phyloP scores from a whole-genome alignment of 768 basidiomycete genomes.

The Suillus cothurnatus region DNA sequence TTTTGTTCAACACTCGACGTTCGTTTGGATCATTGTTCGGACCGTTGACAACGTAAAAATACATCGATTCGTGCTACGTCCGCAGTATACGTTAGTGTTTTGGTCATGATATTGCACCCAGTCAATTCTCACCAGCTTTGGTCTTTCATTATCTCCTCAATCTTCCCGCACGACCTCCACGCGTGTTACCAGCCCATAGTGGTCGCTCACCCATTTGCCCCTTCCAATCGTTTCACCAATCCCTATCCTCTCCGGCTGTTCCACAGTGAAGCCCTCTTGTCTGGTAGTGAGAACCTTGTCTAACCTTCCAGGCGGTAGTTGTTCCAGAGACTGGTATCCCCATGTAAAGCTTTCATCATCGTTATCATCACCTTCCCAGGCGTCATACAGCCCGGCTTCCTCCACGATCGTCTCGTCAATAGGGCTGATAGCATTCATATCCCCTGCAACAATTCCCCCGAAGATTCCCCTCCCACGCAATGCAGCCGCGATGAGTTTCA shows the following conservation, averaged over 20 bases:
- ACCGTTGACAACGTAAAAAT: conserved; percentile 7
- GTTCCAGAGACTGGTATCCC: conserved; percentile 60
- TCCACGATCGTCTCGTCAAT: conserved; percentile 46
- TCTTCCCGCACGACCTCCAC: conserved; percentile 30
- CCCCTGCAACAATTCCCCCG: conserved; percentile 68
- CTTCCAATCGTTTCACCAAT: conserved; percentile 47
- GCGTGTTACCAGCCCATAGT: conserved; percentile 57
- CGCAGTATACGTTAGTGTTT: conserved; percentile 8
- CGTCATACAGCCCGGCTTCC: conserved; percentile 56
- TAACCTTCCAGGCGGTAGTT: conserved; percentile 54
- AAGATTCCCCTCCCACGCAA: conserved; percentile 48
- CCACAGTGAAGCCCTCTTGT: conserved; percentile 50
- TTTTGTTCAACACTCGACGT: background rate
- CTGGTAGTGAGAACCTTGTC: conserved; percentile 68
- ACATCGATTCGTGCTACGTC: conserved; percentile 8
- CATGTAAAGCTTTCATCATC: conserved; percentile 58
- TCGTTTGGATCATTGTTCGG: background rate
- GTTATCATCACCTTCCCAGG: conserved; percentile 52
- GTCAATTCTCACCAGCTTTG: background rate
- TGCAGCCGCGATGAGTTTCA: conserved; percentile 52
- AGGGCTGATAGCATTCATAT: conserved; percentile 67
- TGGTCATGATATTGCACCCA: background rate
- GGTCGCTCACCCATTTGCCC: conserved; percentile 65
- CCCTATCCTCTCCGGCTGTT: conserved; percentile 57
- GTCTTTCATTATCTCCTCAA: conserved; percentile 11